phyloP scores from a whole-genome alignment of 2,329 filamentous ascomycete species.

The Graphium sp. region DNA sequence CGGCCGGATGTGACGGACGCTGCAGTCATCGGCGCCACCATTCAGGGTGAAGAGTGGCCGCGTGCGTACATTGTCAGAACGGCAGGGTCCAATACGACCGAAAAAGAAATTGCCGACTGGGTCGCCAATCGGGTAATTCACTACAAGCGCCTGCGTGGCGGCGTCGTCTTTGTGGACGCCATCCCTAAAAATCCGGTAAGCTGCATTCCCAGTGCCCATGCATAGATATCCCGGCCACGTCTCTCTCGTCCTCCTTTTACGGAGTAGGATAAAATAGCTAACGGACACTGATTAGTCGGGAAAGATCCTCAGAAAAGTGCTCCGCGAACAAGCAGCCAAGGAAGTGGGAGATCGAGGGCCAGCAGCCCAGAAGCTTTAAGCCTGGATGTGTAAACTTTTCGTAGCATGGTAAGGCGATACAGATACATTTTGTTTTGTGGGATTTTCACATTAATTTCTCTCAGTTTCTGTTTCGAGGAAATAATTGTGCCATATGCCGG shows the following conservation, averaged over 20 bases:
- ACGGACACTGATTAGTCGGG: too few species aligned
- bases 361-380: too few species aligned
- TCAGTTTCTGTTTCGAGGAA: too few species aligned
- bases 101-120: constrained; percentile 44
- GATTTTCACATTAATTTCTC: too few species aligned
- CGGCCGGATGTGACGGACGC: constrained; percentile 36
- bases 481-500: too few species aligned
- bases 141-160: constrained; percentile 53
- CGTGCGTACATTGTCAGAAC: constrained; percentile 42
- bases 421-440: too few species aligned
- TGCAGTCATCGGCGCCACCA: constrained; percentile 44
- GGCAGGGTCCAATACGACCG: constrained; percentile 44
- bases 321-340: constrained; percentile 33
- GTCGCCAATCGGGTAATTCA: constrained; percentile 43
- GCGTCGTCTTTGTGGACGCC: constrained; percentile 48
- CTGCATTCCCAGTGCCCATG: background rate
- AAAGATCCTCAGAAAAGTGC: constrained; percentile 45
- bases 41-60: constrained; percentile 38
- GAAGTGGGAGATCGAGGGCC: too few species aligned
- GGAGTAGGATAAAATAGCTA: background rate
- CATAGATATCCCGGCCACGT: background rate
- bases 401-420: too few species aligned
- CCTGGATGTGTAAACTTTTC: too few species aligned
- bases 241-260: background rate
- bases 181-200: constrained; percentile 44